phyloP scores from a whole-genome alignment of 2,329 filamentous ascomycete genomes.

The Ustilaginoidea virens region DNA sequence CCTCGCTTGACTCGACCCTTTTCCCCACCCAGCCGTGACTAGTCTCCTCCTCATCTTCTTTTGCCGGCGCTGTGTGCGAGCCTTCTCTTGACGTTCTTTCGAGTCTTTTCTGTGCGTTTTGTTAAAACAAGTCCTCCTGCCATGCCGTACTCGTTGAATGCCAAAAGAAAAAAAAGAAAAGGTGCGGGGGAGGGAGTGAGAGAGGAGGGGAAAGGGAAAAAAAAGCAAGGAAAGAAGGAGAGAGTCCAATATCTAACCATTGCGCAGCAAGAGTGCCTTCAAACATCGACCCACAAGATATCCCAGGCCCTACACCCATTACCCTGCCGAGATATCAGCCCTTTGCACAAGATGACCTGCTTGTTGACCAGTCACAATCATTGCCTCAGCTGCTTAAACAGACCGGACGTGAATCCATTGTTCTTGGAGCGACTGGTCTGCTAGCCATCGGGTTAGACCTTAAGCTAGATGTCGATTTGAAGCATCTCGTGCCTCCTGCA shows the following conservation, averaged over 20 bases:
- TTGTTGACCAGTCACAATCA: constrained; percentile 25
- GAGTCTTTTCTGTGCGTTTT: too few species aligned
- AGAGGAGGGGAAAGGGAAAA: too few species aligned
- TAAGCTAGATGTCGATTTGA: constrained; percentile 29
- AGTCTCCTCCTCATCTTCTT: too few species aligned
- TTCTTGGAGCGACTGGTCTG: constrained; percentile 29
- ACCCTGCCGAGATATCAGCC: constrained; percentile 31
- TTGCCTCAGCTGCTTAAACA: constrained; percentile 28
- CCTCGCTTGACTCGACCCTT: too few species aligned
- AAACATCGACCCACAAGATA: constrained; percentile 29
- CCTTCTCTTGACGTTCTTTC: too few species aligned
- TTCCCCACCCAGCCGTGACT: too few species aligned
- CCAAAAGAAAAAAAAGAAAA: too few species aligned
- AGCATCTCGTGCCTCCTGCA: constrained; percentile 37
- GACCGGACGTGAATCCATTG: constrained; percentile 31
- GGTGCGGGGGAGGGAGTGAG: too few species aligned
- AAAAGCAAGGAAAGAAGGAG: too few species aligned
- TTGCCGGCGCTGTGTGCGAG: too few species aligned
- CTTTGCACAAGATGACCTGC: constrained; percentile 16
- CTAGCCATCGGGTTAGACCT: constrained; percentile 42
- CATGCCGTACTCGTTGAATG: too few species aligned
- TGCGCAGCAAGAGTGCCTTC: constrained; percentile 14
- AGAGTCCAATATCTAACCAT: constrained; percentile 5
- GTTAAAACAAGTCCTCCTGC: too few species aligned
- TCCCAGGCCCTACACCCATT: constrained; percentile 41